Conservation (phyloP, 2,329 filamentous ascomycete genomes). For the Aspergillus nomiae region DNA sequence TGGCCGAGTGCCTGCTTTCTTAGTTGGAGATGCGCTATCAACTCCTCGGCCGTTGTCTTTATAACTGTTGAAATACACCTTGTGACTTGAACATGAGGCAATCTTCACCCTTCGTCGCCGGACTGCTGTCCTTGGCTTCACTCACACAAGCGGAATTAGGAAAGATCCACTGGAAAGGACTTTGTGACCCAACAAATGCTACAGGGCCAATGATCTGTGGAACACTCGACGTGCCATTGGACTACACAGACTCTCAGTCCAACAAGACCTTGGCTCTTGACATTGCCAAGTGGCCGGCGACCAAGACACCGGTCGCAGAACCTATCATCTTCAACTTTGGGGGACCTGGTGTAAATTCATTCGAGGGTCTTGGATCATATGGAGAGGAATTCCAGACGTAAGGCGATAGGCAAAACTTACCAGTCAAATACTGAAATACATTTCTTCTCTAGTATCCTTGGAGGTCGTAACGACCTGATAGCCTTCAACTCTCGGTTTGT, state of each 20-base stretch:
- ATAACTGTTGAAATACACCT: background rate
- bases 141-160: slow-evolving; percentile 3
- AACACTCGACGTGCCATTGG: slow-evolving; percentile 14
- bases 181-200: background rate
- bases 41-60: background rate
- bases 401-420: background rate
- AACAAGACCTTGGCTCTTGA: slow-evolving; percentile 10
- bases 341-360: slow-evolving; percentile 6
- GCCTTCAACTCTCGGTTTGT: slow-evolving; percentile 11
- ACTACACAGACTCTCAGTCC: slow-evolving; percentile 9
- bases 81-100: background rate
- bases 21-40: background rate
- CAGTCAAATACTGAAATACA: slow-evolving; percentile 1
- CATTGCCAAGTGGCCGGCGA: slow-evolving; percentile 11
- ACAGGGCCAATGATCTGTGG: slow-evolving; percentile 7
- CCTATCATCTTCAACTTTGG: slow-evolving; percentile 13
- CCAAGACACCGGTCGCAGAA: slow-evolving; percentile 7
- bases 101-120: background rate
- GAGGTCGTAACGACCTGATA: slow-evolving; percentile 12
- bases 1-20: background rate
- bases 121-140: background rate
- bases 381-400: background rate
- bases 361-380: background rate
- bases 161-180: slow-evolving; percentile 6
- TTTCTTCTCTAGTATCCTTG: slow-evolving; percentile 7